Conservation (phyloP, 2,329 filamentous ascomycete species). For the Paracoccidioides lutzii region DNA sequence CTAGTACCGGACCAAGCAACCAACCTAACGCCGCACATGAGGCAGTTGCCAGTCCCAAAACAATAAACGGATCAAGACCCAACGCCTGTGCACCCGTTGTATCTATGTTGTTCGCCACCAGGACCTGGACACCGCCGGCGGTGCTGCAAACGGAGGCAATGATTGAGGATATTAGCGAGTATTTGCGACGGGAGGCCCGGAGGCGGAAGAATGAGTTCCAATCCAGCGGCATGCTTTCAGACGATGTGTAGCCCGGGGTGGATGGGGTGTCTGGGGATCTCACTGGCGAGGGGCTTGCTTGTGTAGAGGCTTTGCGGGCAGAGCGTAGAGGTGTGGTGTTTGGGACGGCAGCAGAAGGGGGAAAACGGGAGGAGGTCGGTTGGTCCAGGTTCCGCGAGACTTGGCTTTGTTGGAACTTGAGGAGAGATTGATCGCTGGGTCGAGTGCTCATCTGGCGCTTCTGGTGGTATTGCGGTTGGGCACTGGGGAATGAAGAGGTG, state of each 20-base stretch:
- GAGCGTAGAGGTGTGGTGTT: not conserved
- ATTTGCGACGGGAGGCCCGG: slow-evolving; percentile 69
- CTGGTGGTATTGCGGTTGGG: slow-evolving; percentile 13
- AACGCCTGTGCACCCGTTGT: slow-evolving; percentile 50
- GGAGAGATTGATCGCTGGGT: slow-evolving; percentile 11
- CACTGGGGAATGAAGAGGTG: not conserved
- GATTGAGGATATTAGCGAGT: slow-evolving; percentile 68
- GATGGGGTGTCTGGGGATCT: not conserved
- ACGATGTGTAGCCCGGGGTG: not conserved
- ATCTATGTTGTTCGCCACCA: slow-evolving; percentile 62
- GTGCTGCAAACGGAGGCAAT: slow-evolving; percentile 51
- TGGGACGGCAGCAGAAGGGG: slow-evolving; percentile 7
- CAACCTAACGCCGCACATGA: slow-evolving; percentile 71
- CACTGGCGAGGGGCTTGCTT: not conserved
- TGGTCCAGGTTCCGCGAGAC: not conserved
- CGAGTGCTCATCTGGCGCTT: slow-evolving; percentile 15
- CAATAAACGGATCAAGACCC: slow-evolving; percentile 76
- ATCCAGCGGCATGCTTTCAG: slow-evolving; percentile 39
- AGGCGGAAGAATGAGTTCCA: slow-evolving; percentile 93
- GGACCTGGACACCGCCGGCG: slow-evolving; percentile 37
- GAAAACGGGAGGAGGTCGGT: not conserved
- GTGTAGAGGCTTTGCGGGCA: slow-evolving; percentile 1
- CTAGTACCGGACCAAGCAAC: slow-evolving; percentile 72
- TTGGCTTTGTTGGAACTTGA: not conserved
- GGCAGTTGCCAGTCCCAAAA: slow-evolving; percentile 67